phyloP scores from a whole-genome alignment of 1,284 basidiomycete genomes.

The Rhodotorula glutinis region DNA sequence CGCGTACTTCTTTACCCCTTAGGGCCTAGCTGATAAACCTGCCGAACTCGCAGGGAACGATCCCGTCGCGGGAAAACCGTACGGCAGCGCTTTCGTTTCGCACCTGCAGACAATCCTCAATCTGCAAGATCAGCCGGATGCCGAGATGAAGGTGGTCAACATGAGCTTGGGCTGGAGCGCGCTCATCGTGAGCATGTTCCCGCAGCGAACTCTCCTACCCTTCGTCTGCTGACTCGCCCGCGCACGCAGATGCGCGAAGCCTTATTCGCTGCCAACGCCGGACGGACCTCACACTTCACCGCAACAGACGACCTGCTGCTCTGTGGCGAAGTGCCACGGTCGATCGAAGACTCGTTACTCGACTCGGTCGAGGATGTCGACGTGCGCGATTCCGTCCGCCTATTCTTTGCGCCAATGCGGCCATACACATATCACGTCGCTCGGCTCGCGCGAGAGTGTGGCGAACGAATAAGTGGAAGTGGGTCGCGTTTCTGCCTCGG shows the following conservation, averaged over 20 bases:
- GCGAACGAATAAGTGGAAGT: constrained; percentile 36
- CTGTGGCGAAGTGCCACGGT: constrained; percentile 22
- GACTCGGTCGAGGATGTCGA: constrained; percentile 37
- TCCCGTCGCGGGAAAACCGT: constrained; percentile 31
- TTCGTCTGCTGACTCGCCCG: neutral
- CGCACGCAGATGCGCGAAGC: constrained; percentile 35
- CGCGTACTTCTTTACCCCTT: no score
- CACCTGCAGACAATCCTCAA: constrained; percentile 37
- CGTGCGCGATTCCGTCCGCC: constrained; percentile 34
- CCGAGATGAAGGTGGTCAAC: constrained; percentile 26
- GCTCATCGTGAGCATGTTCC: constrained; percentile 18
- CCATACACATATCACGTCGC: constrained; percentile 36
- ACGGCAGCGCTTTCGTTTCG: constrained; percentile 34
- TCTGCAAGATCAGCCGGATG: constrained; percentile 14
- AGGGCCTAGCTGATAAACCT: neutral
- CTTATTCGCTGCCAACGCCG: constrained; percentile 29
- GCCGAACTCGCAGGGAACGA: constrained; percentile 10
- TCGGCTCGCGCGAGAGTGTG: constrained; percentile 30
- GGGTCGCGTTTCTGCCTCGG: neutral
- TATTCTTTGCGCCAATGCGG: constrained; percentile 35
- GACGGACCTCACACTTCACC: constrained; percentile 35
- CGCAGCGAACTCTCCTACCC: neutral
- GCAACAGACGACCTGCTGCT: constrained; percentile 33
- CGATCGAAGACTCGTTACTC: constrained; percentile 34
- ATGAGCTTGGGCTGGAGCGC: constrained; percentile 35